phyloP scores from a whole-genome alignment of 495 filamentous ascomycete species.

The Aspergillus ellipticus region DNA sequence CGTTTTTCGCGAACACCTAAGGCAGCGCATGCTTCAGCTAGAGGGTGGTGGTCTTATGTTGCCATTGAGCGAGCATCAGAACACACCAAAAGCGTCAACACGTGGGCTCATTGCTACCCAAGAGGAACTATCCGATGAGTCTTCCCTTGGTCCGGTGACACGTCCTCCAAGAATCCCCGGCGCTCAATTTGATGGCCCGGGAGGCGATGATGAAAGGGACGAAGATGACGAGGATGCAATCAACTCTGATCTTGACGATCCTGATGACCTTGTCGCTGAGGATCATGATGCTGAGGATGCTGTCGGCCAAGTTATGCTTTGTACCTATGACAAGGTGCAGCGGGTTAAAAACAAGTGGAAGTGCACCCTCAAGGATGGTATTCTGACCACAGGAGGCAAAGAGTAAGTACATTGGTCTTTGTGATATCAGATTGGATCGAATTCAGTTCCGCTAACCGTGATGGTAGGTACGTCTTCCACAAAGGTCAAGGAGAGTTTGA shows the following conservation, averaged over 20 bases:
- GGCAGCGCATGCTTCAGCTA: constrained; percentile 59
- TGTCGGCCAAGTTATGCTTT: constrained; percentile 84
- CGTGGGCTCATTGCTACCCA: constrained; percentile 1
- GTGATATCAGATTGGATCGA: not conserved
- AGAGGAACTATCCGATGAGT: not conserved
- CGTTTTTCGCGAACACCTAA: constrained; percentile 38
- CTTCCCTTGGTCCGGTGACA: too few species aligned
- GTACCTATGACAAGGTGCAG: constrained; percentile 99
- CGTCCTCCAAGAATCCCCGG: constrained; percentile 14
- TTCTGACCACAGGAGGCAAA: constrained; percentile 83
- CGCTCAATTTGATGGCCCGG: constrained; percentile 64
- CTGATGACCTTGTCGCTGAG: constrained; percentile 75
- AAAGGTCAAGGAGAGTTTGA: constrained; percentile 96
- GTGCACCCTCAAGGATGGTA: constrained; percentile 95
- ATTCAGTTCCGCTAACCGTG: not conserved
- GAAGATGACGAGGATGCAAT: constrained; percentile 89
- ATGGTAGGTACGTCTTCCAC: constrained; percentile 81
- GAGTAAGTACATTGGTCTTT: constrained; percentile 55
- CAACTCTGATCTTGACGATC: constrained; percentile 96
- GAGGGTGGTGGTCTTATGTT: constrained; percentile 82
- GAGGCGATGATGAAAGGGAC: constrained; percentile 54
- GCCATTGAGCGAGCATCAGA: constrained; percentile 47
- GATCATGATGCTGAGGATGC: constrained; percentile 80
- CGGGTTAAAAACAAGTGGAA: constrained; percentile 99
- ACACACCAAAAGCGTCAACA: constrained; percentile 19